Conservation (phyloP, 176 grass and related monocot species). For the Poa pratensis region DNA sequence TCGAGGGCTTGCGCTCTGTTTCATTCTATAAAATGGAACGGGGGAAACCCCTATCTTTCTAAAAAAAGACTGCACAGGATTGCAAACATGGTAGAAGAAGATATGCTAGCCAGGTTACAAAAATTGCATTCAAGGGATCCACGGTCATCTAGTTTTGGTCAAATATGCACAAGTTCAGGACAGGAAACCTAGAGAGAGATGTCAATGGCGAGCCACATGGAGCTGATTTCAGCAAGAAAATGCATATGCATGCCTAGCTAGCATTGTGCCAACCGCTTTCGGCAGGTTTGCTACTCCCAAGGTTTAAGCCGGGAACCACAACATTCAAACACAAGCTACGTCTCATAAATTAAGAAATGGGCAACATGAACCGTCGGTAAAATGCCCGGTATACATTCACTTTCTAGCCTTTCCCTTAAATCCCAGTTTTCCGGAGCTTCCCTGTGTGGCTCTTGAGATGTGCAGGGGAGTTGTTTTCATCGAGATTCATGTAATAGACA, state of each 20-base stretch:
- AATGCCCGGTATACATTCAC: conserved; percentile 2
- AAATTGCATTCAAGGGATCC: background rate
- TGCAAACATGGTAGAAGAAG: background rate
- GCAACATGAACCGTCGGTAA: background rate
- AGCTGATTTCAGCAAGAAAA: background rate
- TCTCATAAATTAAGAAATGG: conserved; percentile 11
- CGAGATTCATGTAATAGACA: background rate
- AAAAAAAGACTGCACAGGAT: background rate
- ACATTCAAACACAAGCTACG: conserved; percentile 1
- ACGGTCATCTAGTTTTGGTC: background rate
- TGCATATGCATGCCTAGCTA: background rate
- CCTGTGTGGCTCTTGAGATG: background rate
- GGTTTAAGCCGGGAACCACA: background rate
- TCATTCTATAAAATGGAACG: no score
- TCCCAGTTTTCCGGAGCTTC: background rate
- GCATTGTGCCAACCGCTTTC: background rate
- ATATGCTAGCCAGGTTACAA: background rate
- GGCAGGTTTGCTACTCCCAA: background rate
- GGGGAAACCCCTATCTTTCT: no score
- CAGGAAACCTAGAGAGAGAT: background rate
- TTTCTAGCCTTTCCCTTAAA: background rate
- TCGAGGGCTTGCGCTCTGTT: no score
- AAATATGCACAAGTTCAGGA: conserved; percentile 2
- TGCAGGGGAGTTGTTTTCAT: background rate
- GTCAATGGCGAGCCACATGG: background rate